phyloP scores from a whole-genome alignment of 805 yeast genomes.

The Ogataea paraovalis region DNA sequence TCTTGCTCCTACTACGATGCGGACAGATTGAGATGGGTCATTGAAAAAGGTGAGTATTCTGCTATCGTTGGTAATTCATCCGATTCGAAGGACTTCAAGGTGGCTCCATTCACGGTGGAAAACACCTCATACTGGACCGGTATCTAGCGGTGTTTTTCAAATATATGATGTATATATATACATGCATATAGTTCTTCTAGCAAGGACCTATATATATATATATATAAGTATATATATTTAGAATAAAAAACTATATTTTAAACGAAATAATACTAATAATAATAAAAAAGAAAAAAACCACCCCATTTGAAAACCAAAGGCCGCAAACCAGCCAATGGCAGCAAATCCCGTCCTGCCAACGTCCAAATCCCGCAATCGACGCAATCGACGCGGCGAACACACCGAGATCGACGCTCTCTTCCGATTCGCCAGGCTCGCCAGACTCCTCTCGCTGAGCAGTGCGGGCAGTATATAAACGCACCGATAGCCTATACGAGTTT shows the following conservation, averaged over 20 bases:
- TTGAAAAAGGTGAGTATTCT: conserved; percentile 47
- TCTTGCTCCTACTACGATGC: conserved; percentile 54
- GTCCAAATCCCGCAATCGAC: not conserved
- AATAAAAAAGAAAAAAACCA: too few relatives aligned
- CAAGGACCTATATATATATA: not conserved
- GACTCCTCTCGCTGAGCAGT: too few relatives aligned
- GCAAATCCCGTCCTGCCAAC: not conserved
- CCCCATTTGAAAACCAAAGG: too few relatives aligned
- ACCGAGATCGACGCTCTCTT: not conserved
- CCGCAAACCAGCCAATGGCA: not conserved
- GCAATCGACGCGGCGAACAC: not conserved
- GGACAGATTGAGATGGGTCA: conserved; percentile 44
- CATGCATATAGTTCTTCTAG: too few relatives aligned
- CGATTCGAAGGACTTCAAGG: conserved; percentile 6
- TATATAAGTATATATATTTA: too few relatives aligned
- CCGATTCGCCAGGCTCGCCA: not conserved
- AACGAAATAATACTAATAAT: too few relatives aligned
- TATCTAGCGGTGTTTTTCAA: conserved; percentile 5
- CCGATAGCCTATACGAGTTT: not conserved
- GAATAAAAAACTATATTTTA: too few relatives aligned
- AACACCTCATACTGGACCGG: conserved; percentile 12
- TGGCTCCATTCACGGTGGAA: conserved; percentile 3
- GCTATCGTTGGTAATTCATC: conserved; percentile 42
- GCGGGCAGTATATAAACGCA: not conserved
- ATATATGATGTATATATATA: not conserved